A percentile compares a stretch with the other conserved stretches of the same genome.
phyloP scores from a whole-genome alignment of 31 red algal genomes.

The Odonthalia washingtoniensis region DNA sequence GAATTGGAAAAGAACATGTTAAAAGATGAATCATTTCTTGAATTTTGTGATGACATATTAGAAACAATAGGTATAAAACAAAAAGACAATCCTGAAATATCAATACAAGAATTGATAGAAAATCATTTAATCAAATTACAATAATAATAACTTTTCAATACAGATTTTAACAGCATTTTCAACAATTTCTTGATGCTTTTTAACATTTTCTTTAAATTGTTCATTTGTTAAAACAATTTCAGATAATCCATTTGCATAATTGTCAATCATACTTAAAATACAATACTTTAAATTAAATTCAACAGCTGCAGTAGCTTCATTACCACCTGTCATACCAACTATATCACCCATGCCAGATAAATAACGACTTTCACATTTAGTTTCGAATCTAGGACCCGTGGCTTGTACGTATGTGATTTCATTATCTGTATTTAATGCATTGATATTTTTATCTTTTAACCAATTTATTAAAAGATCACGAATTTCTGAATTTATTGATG shows the following conservation, averaged over 20 bases:
- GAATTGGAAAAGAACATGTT: slow-evolving; percentile 63
- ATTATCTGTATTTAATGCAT: slow-evolving; percentile 2
- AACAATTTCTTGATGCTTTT: slow-evolving; percentile 72
- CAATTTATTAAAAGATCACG: slow-evolving; percentile 53
- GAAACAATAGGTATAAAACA: slow-evolving; percentile 30
- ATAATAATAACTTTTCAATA: slow-evolving; percentile 23
- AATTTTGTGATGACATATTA: slow-evolving; percentile 76
- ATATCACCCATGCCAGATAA: slow-evolving; percentile 79
- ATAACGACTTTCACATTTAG: slow-evolving; percentile 84
- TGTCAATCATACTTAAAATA: slow-evolving; percentile 93
- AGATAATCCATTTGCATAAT: slow-evolving; percentile 91
- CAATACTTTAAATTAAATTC: slow-evolving; percentile 86
- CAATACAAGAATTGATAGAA: not conserved
- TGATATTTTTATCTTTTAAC: slow-evolving; percentile 18
- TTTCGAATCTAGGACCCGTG: slow-evolving; percentile 97
- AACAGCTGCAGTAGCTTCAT: slow-evolving; percentile 81
- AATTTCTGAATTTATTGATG: slow-evolving; percentile 59
- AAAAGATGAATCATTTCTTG: slow-evolving; percentile 64
- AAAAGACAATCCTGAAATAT: not conserved
- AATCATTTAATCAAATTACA: not conserved
- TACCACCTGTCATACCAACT: slow-evolving; percentile 96
- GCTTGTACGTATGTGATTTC: slow-evolving; percentile 91
- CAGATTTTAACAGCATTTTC: slow-evolving; percentile 73
- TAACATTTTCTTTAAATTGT: slow-evolving; percentile 82
- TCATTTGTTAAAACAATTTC: slow-evolving; percentile 60